A percentile compares a stretch with the other conserved stretches of the same genome.
Conservation (phyloP, 371 early-diverging fungal genomes). For the Cokeromyces recurvatus region DNA sequence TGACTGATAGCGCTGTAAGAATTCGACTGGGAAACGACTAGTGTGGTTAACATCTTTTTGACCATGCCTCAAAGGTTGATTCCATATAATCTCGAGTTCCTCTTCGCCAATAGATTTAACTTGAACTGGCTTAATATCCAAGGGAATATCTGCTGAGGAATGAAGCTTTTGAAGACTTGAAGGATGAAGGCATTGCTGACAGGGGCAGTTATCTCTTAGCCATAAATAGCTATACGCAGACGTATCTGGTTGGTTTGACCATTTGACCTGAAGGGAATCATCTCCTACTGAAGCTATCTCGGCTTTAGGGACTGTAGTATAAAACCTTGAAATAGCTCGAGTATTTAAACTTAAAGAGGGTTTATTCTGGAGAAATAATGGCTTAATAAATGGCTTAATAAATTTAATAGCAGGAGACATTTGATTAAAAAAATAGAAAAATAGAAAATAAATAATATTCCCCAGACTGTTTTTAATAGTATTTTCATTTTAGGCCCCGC, state of each 20-base stretch:
- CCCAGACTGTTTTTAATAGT: too few species aligned
- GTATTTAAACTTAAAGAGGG: too few species aligned
- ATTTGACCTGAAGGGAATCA: slow-evolving; percentile 20
- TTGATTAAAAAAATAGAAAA: neutral
- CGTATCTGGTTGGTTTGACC: slow-evolving; percentile 5
- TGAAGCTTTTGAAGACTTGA: slow-evolving; percentile 76
- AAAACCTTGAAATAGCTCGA: too few species aligned
- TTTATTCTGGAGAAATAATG: too few species aligned
- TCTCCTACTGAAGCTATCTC: neutral
- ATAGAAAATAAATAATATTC: neutral
- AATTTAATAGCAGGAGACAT: too few species aligned
- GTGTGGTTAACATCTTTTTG: slow-evolving; percentile 32
- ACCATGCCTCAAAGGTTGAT: slow-evolving; percentile 33
- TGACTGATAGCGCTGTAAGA: slow-evolving; percentile 32
- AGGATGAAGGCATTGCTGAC: slow-evolving; percentile 70
- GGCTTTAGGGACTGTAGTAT: too few species aligned
- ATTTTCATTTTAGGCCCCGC: too few species aligned
- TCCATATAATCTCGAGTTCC: slow-evolving; percentile 39
- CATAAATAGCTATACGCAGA: slow-evolving; percentile 59
- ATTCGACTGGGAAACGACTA: slow-evolving; percentile 40
- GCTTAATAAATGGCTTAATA: too few species aligned
- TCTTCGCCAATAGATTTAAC: slow-evolving; percentile 21
- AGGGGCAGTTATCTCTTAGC: slow-evolving; percentile 84
- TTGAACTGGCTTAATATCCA: slow-evolving; percentile 41
- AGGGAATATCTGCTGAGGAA: slow-evolving; percentile 68